phyloP scores from a whole-genome alignment of 164 flowering plant species.

The Berberis vulgaris region DNA sequence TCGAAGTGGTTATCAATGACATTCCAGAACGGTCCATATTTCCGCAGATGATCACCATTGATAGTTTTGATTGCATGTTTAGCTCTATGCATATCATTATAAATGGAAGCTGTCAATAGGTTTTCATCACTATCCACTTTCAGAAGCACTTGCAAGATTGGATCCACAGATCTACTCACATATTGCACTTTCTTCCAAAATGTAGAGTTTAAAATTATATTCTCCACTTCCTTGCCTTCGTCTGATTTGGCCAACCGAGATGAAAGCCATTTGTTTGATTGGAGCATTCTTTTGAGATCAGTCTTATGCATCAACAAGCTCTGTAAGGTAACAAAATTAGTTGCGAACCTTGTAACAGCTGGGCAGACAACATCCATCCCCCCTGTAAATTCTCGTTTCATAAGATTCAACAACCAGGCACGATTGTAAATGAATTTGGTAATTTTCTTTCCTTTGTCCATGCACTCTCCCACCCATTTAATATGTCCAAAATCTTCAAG shows the following conservation, averaged over 20 bases:
- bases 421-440: conserved; percentile 71
- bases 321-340: conserved; percentile 50
- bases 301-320: conserved; percentile 46
- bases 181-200: conserved; percentile 82
- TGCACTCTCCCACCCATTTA: conserved; percentile 54
- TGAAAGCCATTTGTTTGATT: conserved; percentile 61
- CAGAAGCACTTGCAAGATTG: conserved; percentile 54
- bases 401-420: conserved; percentile 50
- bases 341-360: conserved; percentile 39
- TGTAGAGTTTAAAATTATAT: conserved; percentile 44
- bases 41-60: conserved; percentile 58
- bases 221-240: conserved; percentile 74
- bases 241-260: conserved; percentile 49
- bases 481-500: conserved; percentile 59
- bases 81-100: conserved; percentile 64
- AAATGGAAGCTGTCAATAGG: conserved; percentile 51
- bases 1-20: conserved; percentile 58
- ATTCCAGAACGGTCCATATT: conserved; percentile 64
- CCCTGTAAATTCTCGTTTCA: conserved; percentile 60
- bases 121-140: conserved; percentile 40
- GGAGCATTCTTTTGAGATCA: conserved; percentile 64
- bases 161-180: conserved; percentile 51
- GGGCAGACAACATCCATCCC: conserved; percentile 70
- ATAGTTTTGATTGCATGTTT: conserved; percentile 54
- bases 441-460: conserved; percentile 54